Evolutionary conservation across 2,329 filamentous ascomycete species (phyloP), one percentile per base, ranked within the genome.

Genomic region (Diplodia scrobiculata): DNA sequence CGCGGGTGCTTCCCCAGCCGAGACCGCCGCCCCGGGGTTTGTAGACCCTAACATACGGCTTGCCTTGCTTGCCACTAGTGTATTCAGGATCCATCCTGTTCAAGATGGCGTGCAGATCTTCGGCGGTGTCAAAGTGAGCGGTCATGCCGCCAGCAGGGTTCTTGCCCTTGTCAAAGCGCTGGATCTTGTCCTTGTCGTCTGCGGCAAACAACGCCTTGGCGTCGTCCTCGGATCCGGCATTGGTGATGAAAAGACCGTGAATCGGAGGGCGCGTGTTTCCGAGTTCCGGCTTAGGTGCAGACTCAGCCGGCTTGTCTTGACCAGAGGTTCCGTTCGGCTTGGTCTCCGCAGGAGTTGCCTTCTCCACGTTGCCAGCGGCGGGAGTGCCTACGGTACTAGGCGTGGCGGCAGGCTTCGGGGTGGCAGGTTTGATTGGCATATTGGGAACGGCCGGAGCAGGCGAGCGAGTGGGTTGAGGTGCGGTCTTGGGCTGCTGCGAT

Each of bases 241-340:
- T 93, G 80, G 91, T 91, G 68, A 99, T 88, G 78, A 97, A 99
- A 21, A 99, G 85, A 58, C 91, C 94, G 72, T 92, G 89, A 71
- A 89, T 91, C 71, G 85, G 87, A 73, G 65, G 65, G 19, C 84
- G 79, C 52, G 82, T 74, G 41, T 80, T 84, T 75, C 27, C 32
- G 25, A 53, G 2, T 9, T 91, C 89, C 0, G 79, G 78, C 58
- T 82, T 82, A 17, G 77, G 73, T 19, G 73, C 73, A 25, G 68
- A 74, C 27, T 71, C 75, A 62, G 69, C 73, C 19, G 70, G 73
- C 71, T 78, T 79, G 63, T 79, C 77, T 21, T 77, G 74, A 41
- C 75, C 72, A 5, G 77, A 71, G 13, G 82, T 79, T 67, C 85
- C 85, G 68, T 87, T 88, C 13, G 76, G 76, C 72, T 75, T 81